These are phyloP conservation scores for Pythium sp. DNA, from an alignment of 352 stramenopile species.

Conservation along the genomic window DNA sequence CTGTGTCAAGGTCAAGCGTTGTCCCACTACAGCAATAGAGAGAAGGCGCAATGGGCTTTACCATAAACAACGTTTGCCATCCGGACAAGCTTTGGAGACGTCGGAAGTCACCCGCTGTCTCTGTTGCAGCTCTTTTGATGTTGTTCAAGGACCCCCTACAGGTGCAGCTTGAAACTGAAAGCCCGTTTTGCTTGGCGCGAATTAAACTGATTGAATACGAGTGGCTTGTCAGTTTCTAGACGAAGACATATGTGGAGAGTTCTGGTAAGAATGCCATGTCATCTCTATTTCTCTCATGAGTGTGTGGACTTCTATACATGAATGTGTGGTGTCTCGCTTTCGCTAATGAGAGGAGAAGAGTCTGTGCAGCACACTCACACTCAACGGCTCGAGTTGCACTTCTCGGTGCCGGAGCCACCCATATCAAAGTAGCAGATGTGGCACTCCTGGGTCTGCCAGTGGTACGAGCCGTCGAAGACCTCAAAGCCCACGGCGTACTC, in stretches of 20 bases:
- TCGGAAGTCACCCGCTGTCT: background rate
- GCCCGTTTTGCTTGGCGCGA: too few species aligned
- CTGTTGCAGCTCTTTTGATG: too few species aligned
- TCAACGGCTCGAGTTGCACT: conserved; percentile 48
- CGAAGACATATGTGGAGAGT: too few species aligned
- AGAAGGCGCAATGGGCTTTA: background rate
- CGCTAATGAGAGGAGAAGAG: background rate
- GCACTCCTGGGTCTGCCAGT: conserved; percentile 81
- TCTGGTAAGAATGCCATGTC: background rate
- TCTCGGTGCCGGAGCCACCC: conserved; percentile 28
- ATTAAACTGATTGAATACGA: too few species aligned
- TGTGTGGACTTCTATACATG: background rate
- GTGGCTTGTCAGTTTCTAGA: too few species aligned
- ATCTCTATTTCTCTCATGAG: background rate
- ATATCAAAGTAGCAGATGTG: conserved; percentile 81
- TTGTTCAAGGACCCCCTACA: too few species aligned
- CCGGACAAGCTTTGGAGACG: background rate
- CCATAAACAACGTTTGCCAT: background rate
- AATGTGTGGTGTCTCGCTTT: background rate
- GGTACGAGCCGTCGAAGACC: conserved; percentile 71
- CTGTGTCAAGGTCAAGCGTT: background rate
- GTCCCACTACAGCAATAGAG: background rate
- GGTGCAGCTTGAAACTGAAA: background rate
- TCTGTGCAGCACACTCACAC: background rate
- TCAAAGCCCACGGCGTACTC: conserved; percentile 84